Evolutionary conservation across 75 land plant genomes (phyloP), one percentile per base, ranked within the genome.

Genomic region (Cupressus sempervirens): DNA sequence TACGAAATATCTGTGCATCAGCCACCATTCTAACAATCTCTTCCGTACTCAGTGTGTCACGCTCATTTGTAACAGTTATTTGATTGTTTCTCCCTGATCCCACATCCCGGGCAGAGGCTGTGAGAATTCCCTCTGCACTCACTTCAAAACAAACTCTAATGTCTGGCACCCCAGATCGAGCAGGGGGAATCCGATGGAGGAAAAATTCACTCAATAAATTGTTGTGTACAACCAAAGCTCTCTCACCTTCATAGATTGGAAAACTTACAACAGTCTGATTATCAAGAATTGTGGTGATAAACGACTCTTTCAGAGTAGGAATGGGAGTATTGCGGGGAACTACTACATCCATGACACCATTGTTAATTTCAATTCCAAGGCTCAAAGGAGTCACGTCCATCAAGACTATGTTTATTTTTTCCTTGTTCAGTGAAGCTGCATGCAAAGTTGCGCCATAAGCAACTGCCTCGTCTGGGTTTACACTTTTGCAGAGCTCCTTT

Each of bases 261-360:
- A 87, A 32, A 0, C 3, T 12, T 53, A 77, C 72, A 77, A 32
- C 11, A 4, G 68, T 30, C 70, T 86, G 88, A 18, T 86, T 76
- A 14, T 87, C 88, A 15, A 8, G 12, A 18, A 1, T 2, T 3
- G 88, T 87, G 43, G 88, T 18, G 74, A 52, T 0, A 85, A 1
- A 3, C 40, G 1, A 0, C 56, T 26, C 58, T 89, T 45, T 53
- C 46, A 16, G 20, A 20, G 36, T 26, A 4, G 88, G 88, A 54
- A 87, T 87, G 67, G 88, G 81, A 10, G 88, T 87, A 32, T 87
- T 86, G 11, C 89, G 76, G 88, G 88, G 88, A 82, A 87, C 65
- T 1, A 87, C 29, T 30, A 87, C 56, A 1, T 34, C 50, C 88
- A 87, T 87, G 30, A 87, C 7, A 23, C 67, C 67, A 62, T 62